phyloP scores from a whole-genome alignment of 2,329 filamentous ascomycete genomes.

The Pseudogymnoascus sp. region DNA sequence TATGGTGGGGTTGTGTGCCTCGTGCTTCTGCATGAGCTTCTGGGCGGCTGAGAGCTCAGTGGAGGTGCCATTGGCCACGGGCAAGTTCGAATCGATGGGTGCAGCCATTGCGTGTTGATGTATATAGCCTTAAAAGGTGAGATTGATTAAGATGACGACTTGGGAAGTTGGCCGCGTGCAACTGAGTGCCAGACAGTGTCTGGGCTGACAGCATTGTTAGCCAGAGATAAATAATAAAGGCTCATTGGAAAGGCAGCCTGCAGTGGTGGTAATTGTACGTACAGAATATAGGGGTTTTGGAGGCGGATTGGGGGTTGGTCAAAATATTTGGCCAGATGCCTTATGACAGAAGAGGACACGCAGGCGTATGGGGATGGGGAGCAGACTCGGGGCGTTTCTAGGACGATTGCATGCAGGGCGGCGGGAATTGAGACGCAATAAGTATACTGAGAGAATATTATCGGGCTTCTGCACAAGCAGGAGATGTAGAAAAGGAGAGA shows the following conservation, averaged over 20 bases:
- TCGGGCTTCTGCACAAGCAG: constrained; percentile 6
- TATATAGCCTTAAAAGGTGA: not conserved
- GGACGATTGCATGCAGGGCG: constrained; percentile 7
- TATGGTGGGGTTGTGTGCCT: constrained; percentile 56
- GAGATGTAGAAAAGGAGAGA: constrained; percentile 3
- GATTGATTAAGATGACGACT: not conserved
- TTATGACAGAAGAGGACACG: constrained; percentile 8
- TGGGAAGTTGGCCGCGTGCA: not conserved
- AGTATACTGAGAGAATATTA: constrained; percentile 6
- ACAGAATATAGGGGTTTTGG: constrained; percentile 5
- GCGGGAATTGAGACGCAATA: constrained; percentile 9
- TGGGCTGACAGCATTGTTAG: not conserved
- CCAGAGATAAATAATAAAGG: not conserved
- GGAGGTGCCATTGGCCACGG: constrained; percentile 18
- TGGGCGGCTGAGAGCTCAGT: constrained; percentile 33
- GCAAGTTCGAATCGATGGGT: constrained; percentile 14
- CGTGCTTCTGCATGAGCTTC: constrained; percentile 59
- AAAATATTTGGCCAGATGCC: constrained; percentile 7
- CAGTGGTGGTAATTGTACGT: not conserved
- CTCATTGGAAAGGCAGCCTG: not conserved
- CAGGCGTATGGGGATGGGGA: constrained; percentile 9
- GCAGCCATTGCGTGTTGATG: constrained; percentile 23
- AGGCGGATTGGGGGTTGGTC: not conserved
- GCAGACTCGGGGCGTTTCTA: constrained; percentile 4
- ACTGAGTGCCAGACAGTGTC: not conserved